phyloP scores from a whole-genome alignment of 441 rosid species.

The Brassica balearica region DNA sequence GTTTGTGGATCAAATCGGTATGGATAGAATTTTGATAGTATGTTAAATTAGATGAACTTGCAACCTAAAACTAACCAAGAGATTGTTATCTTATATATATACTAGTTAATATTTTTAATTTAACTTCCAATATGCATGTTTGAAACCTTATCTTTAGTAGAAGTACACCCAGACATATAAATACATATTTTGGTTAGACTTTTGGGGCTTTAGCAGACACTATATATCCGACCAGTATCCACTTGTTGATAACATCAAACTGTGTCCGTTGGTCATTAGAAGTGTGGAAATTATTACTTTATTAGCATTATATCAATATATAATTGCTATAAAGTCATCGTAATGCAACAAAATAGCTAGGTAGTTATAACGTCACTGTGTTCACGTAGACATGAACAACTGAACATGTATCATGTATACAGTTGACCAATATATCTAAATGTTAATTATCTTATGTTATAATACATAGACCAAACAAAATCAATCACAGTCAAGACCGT shows the following conservation, averaged over 20 bases:
- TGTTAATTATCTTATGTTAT: neutral
- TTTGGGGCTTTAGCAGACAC: neutral
- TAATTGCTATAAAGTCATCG: conserved; percentile 21
- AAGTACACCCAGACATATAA: neutral
- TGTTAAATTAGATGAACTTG: no score
- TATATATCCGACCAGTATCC: neutral
- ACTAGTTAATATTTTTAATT: no score
- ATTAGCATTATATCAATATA: neutral
- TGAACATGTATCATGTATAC: conserved; percentile 34
- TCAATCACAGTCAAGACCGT: conserved; percentile 30
- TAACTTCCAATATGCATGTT: neutral
- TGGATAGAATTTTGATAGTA: neutral
- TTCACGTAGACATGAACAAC: conserved; percentile 27
- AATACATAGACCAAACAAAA: conserved; percentile 24
- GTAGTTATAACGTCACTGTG: conserved; percentile 40
- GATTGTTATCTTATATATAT: no score
- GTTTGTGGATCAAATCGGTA: neutral
- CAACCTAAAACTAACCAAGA: no score
- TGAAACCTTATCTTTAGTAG: neutral
- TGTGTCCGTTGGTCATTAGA: conserved; percentile 34
- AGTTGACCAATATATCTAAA: conserved; percentile 12
- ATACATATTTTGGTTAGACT: neutral
- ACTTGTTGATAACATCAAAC: conserved; percentile 35
- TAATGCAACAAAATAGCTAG: conserved; percentile 34
- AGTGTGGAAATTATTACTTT: conserved; percentile 15